Conservation (phyloP, 257 asterid genomes). For the Nicotiana undulata region DNA sequence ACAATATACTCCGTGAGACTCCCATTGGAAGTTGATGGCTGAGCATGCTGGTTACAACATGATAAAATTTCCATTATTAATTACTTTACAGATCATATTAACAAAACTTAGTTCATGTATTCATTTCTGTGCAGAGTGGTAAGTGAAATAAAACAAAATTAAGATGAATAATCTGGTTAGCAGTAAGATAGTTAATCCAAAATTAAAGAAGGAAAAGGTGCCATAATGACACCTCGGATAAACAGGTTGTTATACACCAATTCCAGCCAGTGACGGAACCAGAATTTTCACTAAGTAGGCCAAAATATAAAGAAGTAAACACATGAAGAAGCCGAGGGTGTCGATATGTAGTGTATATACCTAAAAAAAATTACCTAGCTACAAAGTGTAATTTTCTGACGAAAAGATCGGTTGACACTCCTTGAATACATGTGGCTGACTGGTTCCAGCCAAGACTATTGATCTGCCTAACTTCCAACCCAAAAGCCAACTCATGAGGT, state of each 20-base stretch:
- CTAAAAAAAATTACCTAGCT: too few species aligned
- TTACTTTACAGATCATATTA: not conserved
- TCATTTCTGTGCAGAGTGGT: not conserved
- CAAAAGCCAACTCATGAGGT: not conserved
- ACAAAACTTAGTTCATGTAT: not conserved
- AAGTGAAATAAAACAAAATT: not conserved
- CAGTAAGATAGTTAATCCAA: not conserved
- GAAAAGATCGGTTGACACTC: too few species aligned
- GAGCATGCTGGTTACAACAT: conserved; percentile 35
- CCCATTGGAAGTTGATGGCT: conserved; percentile 25
- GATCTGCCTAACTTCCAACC: not conserved
- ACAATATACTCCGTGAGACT: conserved; percentile 28
- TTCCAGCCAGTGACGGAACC: too few species aligned
- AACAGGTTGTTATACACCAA: not conserved
- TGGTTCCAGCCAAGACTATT: not conserved
- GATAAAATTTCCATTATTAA: not conserved
- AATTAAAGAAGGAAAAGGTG: not conserved
- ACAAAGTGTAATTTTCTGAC: too few species aligned
- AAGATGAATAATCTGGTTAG: not conserved
- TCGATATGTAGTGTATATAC: too few species aligned
- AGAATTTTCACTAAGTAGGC: too few species aligned
- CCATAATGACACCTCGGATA: not conserved
- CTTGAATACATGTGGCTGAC: too few species aligned
- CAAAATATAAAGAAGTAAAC: too few species aligned
- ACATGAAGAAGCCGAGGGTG: too few species aligned